These are phyloP conservation scores for Yamadazyma pseudoaaseri DNA, from an alignment of 1,139 yeast genomes.

Conservation along the genomic window DNA sequence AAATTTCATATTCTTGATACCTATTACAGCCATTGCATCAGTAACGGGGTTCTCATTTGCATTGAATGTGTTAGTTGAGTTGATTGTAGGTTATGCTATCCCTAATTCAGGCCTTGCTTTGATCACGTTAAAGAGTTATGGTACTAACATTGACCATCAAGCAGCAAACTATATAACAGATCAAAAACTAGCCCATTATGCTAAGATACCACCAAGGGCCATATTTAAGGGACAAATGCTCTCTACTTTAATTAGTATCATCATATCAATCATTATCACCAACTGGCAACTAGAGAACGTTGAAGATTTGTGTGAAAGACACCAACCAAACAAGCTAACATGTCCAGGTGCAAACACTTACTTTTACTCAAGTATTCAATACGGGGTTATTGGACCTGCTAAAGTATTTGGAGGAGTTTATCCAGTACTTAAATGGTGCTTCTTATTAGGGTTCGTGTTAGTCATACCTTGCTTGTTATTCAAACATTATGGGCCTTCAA, in stretches of 20 bases:
- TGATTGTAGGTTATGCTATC: slow-evolving; percentile 60
- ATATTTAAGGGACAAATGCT: slow-evolving; percentile 59
- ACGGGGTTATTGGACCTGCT: slow-evolving; percentile 65
- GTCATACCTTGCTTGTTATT: slow-evolving; percentile 42
- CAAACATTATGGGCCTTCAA: slow-evolving; percentile 33
- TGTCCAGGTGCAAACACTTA: slow-evolving; percentile 52
- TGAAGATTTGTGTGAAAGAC: slow-evolving; percentile 43
- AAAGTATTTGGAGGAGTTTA: slow-evolving; percentile 50
- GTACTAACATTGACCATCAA: slow-evolving; percentile 58
- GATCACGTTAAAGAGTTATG: slow-evolving; percentile 58
- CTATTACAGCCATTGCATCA: slow-evolving; percentile 47
- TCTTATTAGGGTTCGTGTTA: slow-evolving; percentile 51
- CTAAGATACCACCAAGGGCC: slow-evolving; percentile 59
- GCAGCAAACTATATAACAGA: slow-evolving; percentile 57
- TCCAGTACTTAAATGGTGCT: slow-evolving; percentile 49
- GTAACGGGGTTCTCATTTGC: slow-evolving; percentile 55
- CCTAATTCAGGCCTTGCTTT: slow-evolving; percentile 65
- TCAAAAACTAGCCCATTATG: slow-evolving; percentile 61
- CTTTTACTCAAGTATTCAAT: slow-evolving; percentile 53
- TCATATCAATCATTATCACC: slow-evolving; percentile 50
- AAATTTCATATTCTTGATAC: slow-evolving; percentile 55
- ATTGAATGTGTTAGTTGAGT: slow-evolving; percentile 57
- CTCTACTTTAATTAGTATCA: slow-evolving; percentile 35
- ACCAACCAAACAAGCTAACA: slow-evolving; percentile 40
- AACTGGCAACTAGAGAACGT: slow-evolving; percentile 48